Conservation (phyloP, 2,329 filamentous ascomycete species). For the Thermoascus crustaceus region DNA sequence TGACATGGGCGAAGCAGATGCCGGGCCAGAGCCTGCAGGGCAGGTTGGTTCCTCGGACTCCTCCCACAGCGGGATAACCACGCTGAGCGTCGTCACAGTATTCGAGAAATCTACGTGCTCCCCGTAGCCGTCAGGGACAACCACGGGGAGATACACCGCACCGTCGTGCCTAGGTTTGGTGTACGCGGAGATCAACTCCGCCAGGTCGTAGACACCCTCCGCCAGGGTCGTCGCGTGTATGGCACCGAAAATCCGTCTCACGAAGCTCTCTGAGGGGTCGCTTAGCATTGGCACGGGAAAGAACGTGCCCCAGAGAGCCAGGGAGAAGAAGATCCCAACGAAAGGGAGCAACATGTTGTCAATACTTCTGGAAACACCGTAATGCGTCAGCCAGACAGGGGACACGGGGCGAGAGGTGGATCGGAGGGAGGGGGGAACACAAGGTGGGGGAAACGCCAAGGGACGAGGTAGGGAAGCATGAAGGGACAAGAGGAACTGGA, state of each 20-base stretch:
- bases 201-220: slow-evolving; percentile 12
- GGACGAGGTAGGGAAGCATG: too few species aligned
- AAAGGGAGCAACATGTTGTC: slow-evolving; percentile 16
- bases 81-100: slow-evolving; percentile 4
- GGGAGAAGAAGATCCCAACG: slow-evolving; percentile 11
- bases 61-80: slow-evolving; percentile 9
- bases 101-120: slow-evolving; percentile 2
- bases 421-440: too few species aligned
- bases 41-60: slow-evolving; percentile 4
- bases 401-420: neutral
- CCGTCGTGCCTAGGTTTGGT: slow-evolving; percentile 5
- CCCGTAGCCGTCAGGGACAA: slow-evolving; percentile 2
- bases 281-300: slow-evolving; percentile 15
- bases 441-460: neutral
- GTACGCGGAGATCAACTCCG: slow-evolving; percentile 6
- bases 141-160: slow-evolving; percentile 3
- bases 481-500: neutral
- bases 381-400: neutral
- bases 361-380: slow-evolving; percentile 2
- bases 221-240: slow-evolving; percentile 9
- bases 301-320: slow-evolving; percentile 19
- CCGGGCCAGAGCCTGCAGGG: slow-evolving; percentile 1
- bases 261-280: slow-evolving; percentile 12
- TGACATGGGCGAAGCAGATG: slow-evolving; percentile 6
- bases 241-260: slow-evolving; percentile 11